A percentile compares a stretch with the other conserved stretches of the same genome.
These are phyloP conservation scores for Leccinum subgranulosum DNA, from an alignment of 768 basidiomycete genomes.

Conservation along the genomic window DNA sequence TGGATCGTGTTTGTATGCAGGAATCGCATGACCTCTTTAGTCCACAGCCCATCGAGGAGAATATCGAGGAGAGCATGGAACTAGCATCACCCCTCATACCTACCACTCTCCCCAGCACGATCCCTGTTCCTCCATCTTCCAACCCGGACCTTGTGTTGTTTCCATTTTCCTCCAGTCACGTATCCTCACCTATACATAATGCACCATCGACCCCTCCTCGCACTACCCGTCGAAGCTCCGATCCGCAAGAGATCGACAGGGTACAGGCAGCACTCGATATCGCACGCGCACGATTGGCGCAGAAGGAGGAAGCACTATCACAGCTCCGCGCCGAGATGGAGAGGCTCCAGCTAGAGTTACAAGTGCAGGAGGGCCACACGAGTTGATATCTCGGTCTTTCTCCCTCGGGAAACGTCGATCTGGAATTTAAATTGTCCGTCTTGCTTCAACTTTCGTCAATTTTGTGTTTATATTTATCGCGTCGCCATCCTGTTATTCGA, in stretches of 20 bases:
- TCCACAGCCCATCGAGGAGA: slow-evolving; percentile 29
- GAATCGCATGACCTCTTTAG: slow-evolving; percentile 5
- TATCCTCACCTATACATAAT: slow-evolving; percentile 15
- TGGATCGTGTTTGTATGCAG: not conserved
- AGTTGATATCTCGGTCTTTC: not conserved
- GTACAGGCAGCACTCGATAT: slow-evolving; percentile 20
- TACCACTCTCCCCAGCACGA: slow-evolving; percentile 17
- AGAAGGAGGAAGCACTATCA: slow-evolving; percentile 22
- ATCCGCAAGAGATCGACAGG: slow-evolving; percentile 16
- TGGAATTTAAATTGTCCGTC: not conserved
- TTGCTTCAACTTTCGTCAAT: not conserved
- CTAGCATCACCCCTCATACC: slow-evolving; percentile 49
- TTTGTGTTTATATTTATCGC: not conserved
- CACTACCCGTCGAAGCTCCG: slow-evolving; percentile 3
- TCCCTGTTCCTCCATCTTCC: slow-evolving; percentile 1
- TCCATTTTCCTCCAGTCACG: slow-evolving; percentile 17
- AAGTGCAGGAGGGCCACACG: not conserved
- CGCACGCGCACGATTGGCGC: slow-evolving; percentile 17
- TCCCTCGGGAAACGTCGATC: not conserved
- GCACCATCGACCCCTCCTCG: not conserved
- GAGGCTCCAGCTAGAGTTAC: slow-evolving; percentile 12
- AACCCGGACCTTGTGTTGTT: slow-evolving; percentile 11
- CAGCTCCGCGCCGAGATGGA: slow-evolving; percentile 24
- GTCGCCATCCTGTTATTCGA: not conserved
- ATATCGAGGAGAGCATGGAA: slow-evolving; percentile 47